phyloP scores from a whole-genome alignment of 176 grass and related monocot genomes.

The Secale cereale region DNA sequence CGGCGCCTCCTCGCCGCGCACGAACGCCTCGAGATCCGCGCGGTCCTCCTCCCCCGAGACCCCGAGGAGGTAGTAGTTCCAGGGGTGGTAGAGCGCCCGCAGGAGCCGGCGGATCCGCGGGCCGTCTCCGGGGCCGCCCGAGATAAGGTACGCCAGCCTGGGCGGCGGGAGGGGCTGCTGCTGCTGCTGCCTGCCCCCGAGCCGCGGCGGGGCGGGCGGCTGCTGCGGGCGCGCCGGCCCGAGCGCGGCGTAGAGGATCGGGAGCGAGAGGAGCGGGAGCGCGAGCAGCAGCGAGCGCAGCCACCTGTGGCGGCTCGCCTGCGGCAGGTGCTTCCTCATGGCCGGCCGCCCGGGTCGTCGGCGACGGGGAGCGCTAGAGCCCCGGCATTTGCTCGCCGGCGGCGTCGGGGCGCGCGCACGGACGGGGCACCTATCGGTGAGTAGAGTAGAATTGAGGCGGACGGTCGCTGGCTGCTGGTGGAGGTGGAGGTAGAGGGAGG shows the following conservation, averaged over 20 bases:
- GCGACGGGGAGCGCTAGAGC: slow-evolving; percentile 22
- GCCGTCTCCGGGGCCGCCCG: slow-evolving; percentile 62
- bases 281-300: slow-evolving; percentile 57
- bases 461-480: slow-evolving; percentile 6
- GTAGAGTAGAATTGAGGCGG: background rate
- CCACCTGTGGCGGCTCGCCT: slow-evolving; percentile 43
- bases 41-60: slow-evolving; percentile 48
- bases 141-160: slow-evolving; percentile 80
- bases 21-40: slow-evolving; percentile 72
- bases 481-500: slow-evolving; percentile 9
- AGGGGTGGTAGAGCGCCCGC: slow-evolving; percentile 79
- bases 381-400: slow-evolving; percentile 46
- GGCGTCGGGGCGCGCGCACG: background rate
- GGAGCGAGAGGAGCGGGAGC: slow-evolving; percentile 53
- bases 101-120: slow-evolving; percentile 68
- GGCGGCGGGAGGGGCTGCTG: slow-evolving; percentile 46
- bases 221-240: slow-evolving; percentile 2
- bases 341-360: background rate
- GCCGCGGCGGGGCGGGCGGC: background rate
- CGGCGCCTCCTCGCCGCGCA: slow-evolving; percentile 48
- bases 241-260: slow-evolving; percentile 45
- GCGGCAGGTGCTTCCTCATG: slow-evolving; percentile 77
- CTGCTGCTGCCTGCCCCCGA: background rate
- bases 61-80: slow-evolving; percentile 88
- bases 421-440: background rate